Conservation (phyloP, 208 protist species). For the Leishmania aethiopica region DNA sequence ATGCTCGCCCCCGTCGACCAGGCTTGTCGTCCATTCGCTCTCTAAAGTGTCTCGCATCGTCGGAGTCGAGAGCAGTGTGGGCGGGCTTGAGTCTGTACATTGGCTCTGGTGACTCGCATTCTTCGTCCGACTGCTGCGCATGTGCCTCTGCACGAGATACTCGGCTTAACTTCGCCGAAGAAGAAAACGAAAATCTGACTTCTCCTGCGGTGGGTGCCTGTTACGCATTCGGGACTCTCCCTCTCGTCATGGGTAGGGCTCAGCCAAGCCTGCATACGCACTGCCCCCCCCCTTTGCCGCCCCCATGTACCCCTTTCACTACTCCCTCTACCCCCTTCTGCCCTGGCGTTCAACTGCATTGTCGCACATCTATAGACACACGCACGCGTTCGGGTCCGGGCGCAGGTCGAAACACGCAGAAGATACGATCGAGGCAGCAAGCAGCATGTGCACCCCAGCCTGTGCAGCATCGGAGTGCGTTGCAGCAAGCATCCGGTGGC, state of each 20-base stretch:
- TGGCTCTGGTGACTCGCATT: not conserved
- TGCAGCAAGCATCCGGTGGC: slow-evolving; percentile 31
- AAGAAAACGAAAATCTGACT: not conserved
- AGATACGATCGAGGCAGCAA: not conserved
- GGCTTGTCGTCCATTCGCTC: not conserved
- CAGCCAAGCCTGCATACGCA: not conserved
- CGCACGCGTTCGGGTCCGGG: not conserved
- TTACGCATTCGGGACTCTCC: not conserved
- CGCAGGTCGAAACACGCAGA: not conserved
- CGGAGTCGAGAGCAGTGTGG: not conserved
- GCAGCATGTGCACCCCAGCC: not conserved
- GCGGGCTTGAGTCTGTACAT: not conserved
- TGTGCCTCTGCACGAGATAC: not conserved
- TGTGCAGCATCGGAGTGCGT: slow-evolving; percentile 1
- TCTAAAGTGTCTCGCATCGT: not conserved
- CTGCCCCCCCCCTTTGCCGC: not conserved
- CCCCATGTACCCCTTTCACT: not conserved
- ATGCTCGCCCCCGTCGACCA: not conserved
- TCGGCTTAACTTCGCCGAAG: not conserved
- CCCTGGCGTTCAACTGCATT: not conserved
- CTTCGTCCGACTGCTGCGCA: not conserved
- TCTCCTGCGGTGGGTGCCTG: not conserved
- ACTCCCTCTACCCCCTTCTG: not conserved
- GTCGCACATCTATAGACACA: not conserved
- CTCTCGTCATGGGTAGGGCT: not conserved